A percentile compares a stretch with the other conserved stretches of the same genome.
These are phyloP conservation scores for Rutstroemia sydowiana DNA, from an alignment of 2,329 filamentous ascomycete genomes.

Conservation along the genomic window DNA sequence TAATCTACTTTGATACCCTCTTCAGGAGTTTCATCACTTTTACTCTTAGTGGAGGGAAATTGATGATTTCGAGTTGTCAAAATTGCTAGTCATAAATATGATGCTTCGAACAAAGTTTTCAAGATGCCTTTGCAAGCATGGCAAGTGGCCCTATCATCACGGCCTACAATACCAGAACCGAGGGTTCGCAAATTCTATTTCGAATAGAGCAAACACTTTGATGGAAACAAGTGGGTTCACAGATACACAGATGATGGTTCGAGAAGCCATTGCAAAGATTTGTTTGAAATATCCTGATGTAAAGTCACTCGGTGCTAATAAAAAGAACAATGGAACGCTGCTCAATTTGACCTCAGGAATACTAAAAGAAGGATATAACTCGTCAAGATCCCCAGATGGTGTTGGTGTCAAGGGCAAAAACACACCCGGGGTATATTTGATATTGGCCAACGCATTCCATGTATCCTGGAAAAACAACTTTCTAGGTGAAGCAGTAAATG, in stretches of 20 bases:
- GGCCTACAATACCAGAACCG: conserved; percentile 1
- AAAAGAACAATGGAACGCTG: not conserved
- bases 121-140: not conserved
- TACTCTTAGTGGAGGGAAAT: too few relatives aligned
- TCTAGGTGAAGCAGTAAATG: conserved; percentile 14
- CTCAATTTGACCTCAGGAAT: conserved; percentile 37
- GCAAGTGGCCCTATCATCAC: not conserved
- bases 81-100: too few relatives aligned
- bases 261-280: conserved; percentile 60
- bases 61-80: too few relatives aligned
- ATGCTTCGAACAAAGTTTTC: conserved; percentile 3
- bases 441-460: not conserved
- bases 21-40: too few relatives aligned
- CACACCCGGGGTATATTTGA: conserved; percentile 33
- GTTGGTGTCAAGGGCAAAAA: not conserved
- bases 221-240: conserved; percentile 71
- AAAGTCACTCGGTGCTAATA: conserved; percentile 16
- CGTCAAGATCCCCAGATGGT: conserved; percentile 36
- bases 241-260: conserved; percentile 64
- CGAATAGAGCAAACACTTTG: conserved; percentile 32
- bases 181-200: conserved; percentile 18
- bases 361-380: conserved; percentile 58
- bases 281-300: conserved; percentile 62
- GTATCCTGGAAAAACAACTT: conserved; percentile 8
- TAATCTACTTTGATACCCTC: too few relatives aligned